Conservation (phyloP, 1,284 basidiomycete species). For the Cutaneotrichosporon daszewskae region DNA sequence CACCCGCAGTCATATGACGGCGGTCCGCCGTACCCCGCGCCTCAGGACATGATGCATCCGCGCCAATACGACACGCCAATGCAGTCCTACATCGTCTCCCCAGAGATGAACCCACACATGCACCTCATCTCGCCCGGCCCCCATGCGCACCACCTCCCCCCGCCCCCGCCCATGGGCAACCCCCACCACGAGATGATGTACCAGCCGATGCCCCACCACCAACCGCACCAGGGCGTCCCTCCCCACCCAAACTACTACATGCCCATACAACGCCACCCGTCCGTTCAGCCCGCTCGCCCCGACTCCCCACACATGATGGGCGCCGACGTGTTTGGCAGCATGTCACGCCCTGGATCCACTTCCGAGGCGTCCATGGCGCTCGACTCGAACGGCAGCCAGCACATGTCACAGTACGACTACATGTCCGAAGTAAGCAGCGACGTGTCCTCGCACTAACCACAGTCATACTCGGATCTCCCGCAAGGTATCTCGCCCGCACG, state of each 20-base stretch:
- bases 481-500: constrained; percentile 43
- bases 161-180: too few relatives aligned
- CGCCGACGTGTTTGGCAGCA: constrained; percentile 27
- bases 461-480: not conserved
- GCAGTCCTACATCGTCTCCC: constrained; percentile 10
- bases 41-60: too few relatives aligned
- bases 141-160: not conserved
- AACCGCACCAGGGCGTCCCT: not conserved
- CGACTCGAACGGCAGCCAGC: not conserved
- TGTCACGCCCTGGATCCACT: not conserved
- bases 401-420: constrained; percentile 7
- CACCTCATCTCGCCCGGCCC: constrained; percentile 3
- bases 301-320: constrained; percentile 32
- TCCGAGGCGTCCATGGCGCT: not conserved
- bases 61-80: constrained; percentile 1
- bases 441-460: too few relatives aligned
- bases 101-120: constrained; percentile 7
- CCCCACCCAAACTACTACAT: constrained; percentile 7
- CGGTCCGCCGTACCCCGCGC: too few relatives aligned
- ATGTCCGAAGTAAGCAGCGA: too few relatives aligned
- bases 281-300: constrained; percentile 20
- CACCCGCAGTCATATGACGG: too few relatives aligned
- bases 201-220: constrained; percentile 2
- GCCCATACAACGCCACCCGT: constrained; percentile 24
- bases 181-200: constrained; percentile 2